Evolutionary conservation across 75 land plant genomes (phyloP), one percentile per base, ranked within the genome.

Genomic region (Picea glauca): DNA sequence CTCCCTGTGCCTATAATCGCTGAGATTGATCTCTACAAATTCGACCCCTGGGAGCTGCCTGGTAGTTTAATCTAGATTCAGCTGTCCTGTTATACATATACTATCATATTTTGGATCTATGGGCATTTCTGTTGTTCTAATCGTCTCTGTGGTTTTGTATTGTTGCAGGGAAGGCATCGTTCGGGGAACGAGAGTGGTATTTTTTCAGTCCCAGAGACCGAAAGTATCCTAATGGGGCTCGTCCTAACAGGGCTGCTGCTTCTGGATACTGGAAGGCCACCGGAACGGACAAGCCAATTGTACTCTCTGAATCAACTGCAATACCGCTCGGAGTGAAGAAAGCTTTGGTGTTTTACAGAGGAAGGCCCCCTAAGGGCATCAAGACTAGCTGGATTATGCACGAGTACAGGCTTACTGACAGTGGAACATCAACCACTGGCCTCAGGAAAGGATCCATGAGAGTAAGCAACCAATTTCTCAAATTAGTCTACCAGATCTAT

Each of bases 321-420:
- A 74, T 68, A 11, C 58, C 72, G 38, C 61, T 82, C 3, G 85
- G 85, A 0, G 84, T 84, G 74, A 84, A 84, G 67, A 84, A 82
- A 58, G 85, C 85, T 58, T 38, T 84, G 46, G 85, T 84, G n/a
- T 84, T 84, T 70, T 84, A 84, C 85, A 77, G 78, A 43, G 85
- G 85, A 50, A 81, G 79, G 17, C 79, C 85, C 0, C 84, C 85
- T 35, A 84, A 84, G 60, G 85, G 84, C 4, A 30, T 82, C 23
- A 84, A 84, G 74, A 84, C 85, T 43, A 82, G 83, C 85, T 84
- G 85, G 85, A 82, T 84, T 17, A 81, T 84, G 85, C 85, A 84
- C 4, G 85, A 84, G 80, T 84, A 82, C 50, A 80, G 85, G 0
- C 35, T 84, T 43, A 76, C 80, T 9, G 85, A 83, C 12, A 31